Base-by-base conservation (phyloP, 768 basidiomycete species). In the Panaeolus papilionaceus region DNA sequence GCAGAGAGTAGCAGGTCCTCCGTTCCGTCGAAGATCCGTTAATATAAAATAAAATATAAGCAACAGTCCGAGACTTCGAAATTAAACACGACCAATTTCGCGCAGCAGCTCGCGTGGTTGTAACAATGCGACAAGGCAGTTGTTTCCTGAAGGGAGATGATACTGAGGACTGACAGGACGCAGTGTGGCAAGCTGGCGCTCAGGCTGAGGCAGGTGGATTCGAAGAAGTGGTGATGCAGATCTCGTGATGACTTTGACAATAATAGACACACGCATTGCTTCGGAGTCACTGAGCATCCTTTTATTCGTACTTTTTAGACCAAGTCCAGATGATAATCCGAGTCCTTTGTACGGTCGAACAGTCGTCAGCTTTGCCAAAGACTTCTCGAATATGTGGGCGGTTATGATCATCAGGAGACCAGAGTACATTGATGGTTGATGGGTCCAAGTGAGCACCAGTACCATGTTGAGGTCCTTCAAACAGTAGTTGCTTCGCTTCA, bases 61-160 rank as follows among this genome's bases (percentile, higher is more conserved):
- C 28, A 16, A 10, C 20, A 51, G 54, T 37, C 54, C 28, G 54
- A 58, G 54, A 4, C 16, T 33, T 58, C 12, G 6, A 58, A 6
- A 58, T 58, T 58, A 58, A 58, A 58, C 33, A 16, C 12, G 54
- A 58, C 26, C 28, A 28, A 58, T 58, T 58, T 33, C 28, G 16
- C 54, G 54, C 54, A 58, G 54, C 28, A 58, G 14, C 54, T 58
- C 54, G 54, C 54, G 54, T 58, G 54, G 54, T 58, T 58, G 54
- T 58, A 58, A 28, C 54, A 33, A 58, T 26, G 28, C 33, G 33
- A 33, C 54, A 58, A 33, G 54, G 28, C 54, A 58, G 54, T 16
- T 58, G 33, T 18, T 28, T 26, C 54, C 28, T 58, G 54, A 58
- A 14, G 47, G 47, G 20, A 51, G n/a, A 7, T 20, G 47, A 51